A percentile compares a stretch with the other conserved stretches of the same genome.
These are phyloP conservation scores for Talaromyces pinophilus DNA, from an alignment of 2,329 filamentous ascomycete genomes.

Conservation along the genomic window DNA sequence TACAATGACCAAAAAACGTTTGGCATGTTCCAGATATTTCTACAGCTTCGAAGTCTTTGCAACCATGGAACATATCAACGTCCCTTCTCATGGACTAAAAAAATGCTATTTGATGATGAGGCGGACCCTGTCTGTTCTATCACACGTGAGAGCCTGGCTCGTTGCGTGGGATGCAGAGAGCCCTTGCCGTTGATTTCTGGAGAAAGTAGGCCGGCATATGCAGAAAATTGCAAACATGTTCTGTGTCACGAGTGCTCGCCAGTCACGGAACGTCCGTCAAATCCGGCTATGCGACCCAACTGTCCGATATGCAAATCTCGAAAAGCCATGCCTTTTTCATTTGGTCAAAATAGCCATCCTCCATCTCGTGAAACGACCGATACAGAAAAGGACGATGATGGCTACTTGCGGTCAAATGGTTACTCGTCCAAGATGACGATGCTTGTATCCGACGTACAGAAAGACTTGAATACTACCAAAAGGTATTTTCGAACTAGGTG, in stretches of 20 bases:
- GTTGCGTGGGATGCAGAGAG: slow-evolving; percentile 36
- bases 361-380: background rate
- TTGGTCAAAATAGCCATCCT: slow-evolving; percentile 25
- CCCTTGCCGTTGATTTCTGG: slow-evolving; percentile 28
- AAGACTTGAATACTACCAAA: slow-evolving; percentile 31
- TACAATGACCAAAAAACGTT: slow-evolving; percentile 42
- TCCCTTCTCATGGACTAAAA: slow-evolving; percentile 46
- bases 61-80: slow-evolving; percentile 55
- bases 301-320: slow-evolving; percentile 28
- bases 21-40: slow-evolving; percentile 49
- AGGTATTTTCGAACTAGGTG: slow-evolving; percentile 27
- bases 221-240: slow-evolving; percentile 35
- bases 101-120: slow-evolving; percentile 38
- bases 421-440: slow-evolving; percentile 39
- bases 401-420: slow-evolving; percentile 31
- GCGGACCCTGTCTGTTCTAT: slow-evolving; percentile 11
- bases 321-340: slow-evolving; percentile 24
- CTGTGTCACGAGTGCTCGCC: slow-evolving; percentile 30
- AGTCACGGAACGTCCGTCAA: background rate
- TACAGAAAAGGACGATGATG: background rate
- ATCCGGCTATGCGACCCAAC: background rate
- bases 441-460: slow-evolving; percentile 36
- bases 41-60: slow-evolving; percentile 53
- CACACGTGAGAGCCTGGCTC: slow-evolving; percentile 34
- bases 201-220: slow-evolving; percentile 28